These are phyloP conservation scores for Selenicereus undatus DNA, from an alignment of 148 eudicot genomes.

Conservation along the genomic window DNA sequence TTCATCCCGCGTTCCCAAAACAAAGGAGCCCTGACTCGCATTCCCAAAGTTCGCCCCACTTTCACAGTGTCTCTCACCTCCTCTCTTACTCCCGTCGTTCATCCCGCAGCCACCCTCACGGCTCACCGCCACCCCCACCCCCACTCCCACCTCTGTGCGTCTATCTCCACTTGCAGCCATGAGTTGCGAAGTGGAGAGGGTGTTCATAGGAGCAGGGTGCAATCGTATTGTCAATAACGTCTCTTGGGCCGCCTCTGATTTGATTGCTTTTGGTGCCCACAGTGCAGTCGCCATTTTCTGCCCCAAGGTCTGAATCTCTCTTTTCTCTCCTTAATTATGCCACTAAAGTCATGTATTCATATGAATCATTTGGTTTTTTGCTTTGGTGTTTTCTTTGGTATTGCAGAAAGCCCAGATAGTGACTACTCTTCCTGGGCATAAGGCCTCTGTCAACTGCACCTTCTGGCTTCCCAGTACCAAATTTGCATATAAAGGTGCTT, in stretches of 20 bases:
- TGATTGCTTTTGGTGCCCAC: slow-evolving; percentile 78
- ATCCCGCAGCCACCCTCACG: too few relatives aligned
- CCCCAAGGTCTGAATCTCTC: slow-evolving; percentile 47
- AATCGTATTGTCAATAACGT: slow-evolving; percentile 89
- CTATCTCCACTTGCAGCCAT: too few relatives aligned
- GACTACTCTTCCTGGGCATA: slow-evolving; percentile 85
- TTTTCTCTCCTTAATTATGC: background rate
- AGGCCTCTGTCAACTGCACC: slow-evolving; percentile 82
- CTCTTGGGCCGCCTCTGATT: slow-evolving; percentile 81
- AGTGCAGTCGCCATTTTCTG: slow-evolving; percentile 88
- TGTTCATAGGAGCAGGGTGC: slow-evolving; percentile 88
- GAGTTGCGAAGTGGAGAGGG: slow-evolving; percentile 43
- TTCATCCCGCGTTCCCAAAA: too few relatives aligned
- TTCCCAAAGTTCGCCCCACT: too few relatives aligned
- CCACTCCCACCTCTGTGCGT: too few relatives aligned
- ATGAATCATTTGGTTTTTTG: background rate
- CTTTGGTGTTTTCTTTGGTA: background rate
- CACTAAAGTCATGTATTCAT: background rate
- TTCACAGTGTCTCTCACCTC: too few relatives aligned
- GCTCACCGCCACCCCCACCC: too few relatives aligned
- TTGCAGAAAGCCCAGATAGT: slow-evolving; percentile 69
- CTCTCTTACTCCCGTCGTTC: too few relatives aligned
- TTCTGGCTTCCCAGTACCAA: slow-evolving; percentile 77
- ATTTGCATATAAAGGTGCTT: slow-evolving; percentile 70
- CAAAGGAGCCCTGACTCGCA: too few relatives aligned